These are phyloP conservation scores for Rhizopus sp. DNA, from an alignment of 371 early-diverging fungal genomes.

Conservation along the genomic window DNA sequence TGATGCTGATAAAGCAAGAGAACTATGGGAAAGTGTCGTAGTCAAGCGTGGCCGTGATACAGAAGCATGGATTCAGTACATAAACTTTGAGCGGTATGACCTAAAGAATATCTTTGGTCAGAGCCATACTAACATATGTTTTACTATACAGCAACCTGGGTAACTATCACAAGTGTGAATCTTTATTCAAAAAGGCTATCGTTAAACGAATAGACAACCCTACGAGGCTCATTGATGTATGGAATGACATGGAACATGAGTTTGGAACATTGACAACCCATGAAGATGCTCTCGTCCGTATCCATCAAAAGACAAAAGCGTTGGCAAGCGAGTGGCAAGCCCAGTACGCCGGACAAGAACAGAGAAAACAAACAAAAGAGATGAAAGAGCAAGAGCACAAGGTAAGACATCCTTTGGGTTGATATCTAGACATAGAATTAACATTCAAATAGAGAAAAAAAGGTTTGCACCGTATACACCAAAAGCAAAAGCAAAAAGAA, in stretches of 20 bases:
- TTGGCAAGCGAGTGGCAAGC: slow-evolving; percentile 36
- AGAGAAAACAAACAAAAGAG: background rate
- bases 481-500: slow-evolving; percentile 21
- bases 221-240: slow-evolving; percentile 51
- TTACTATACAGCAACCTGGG: slow-evolving; percentile 20
- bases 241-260: slow-evolving; percentile 53
- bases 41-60: slow-evolving; percentile 29
- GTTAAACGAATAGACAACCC: slow-evolving; percentile 47
- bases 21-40: slow-evolving; percentile 39
- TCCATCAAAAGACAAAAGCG: slow-evolving; percentile 28
- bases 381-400: slow-evolving; percentile 9
- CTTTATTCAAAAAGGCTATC: slow-evolving; percentile 47
- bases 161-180: slow-evolving; percentile 27
- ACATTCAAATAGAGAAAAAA: slow-evolving; percentile 28
- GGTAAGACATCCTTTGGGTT: background rate
- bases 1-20: slow-evolving; percentile 30
- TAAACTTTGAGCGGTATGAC: slow-evolving; percentile 46
- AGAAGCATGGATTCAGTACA: slow-evolving; percentile 49
- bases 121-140: slow-evolving; percentile 3
- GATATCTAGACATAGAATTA: slow-evolving; percentile 4
- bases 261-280: slow-evolving; percentile 38
- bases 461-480: slow-evolving; percentile 25
- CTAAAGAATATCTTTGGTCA: background rate
- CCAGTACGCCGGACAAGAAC: slow-evolving; percentile 4
- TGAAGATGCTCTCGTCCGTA: slow-evolving; percentile 27